Percentiles rank a stretch among this genome's conserved stretches.
Conservation (phyloP, 1,284 basidiomycete genomes). For the Mycosarcoma mackinlayi region DNA sequence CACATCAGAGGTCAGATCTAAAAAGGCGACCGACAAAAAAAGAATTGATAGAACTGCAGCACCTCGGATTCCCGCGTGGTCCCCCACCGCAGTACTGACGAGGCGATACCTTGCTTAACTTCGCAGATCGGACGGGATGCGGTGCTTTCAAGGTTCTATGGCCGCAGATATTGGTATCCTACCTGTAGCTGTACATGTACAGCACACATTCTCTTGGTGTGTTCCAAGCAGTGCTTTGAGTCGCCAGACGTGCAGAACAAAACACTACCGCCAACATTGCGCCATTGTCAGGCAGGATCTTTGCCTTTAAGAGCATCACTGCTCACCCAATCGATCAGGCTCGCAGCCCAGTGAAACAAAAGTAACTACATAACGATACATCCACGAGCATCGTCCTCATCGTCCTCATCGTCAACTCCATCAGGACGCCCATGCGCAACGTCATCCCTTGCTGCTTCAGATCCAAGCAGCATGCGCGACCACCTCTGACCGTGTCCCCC, state of each 20-base stretch:
- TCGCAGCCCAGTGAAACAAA: too few relatives aligned
- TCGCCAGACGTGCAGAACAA: too few relatives aligned
- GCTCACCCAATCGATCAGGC: too few relatives aligned
- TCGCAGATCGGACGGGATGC: conserved; percentile 83
- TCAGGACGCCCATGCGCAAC: not conserved
- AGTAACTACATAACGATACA: conserved; percentile 38
- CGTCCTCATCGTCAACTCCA: conserved; percentile 17
- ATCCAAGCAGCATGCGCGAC: conserved; percentile 10
- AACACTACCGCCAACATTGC: too few relatives aligned
- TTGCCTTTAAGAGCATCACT: too few relatives aligned
- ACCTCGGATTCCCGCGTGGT: conserved; percentile 84
- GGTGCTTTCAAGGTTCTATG: conserved; percentile 82
- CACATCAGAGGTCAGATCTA: too few relatives aligned
- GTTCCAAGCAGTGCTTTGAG: too few relatives aligned
- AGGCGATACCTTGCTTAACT: conserved; percentile 81
- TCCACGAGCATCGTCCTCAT: conserved; percentile 46
- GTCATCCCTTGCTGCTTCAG: conserved; percentile 3
- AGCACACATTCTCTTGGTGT: too few relatives aligned
- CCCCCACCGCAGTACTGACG: conserved; percentile 86
- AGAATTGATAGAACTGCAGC: conserved; percentile 82
- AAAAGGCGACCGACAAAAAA: too few relatives aligned
- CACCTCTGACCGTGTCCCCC: conserved; percentile 6
- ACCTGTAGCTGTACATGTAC: too few relatives aligned
- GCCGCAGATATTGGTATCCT: conserved; percentile 76
- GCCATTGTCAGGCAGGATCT: too few relatives aligned